These are phyloP conservation scores for Leishmania aethiopica DNA, from an alignment of 208 protist genomes.

Conservation along the genomic window DNA sequence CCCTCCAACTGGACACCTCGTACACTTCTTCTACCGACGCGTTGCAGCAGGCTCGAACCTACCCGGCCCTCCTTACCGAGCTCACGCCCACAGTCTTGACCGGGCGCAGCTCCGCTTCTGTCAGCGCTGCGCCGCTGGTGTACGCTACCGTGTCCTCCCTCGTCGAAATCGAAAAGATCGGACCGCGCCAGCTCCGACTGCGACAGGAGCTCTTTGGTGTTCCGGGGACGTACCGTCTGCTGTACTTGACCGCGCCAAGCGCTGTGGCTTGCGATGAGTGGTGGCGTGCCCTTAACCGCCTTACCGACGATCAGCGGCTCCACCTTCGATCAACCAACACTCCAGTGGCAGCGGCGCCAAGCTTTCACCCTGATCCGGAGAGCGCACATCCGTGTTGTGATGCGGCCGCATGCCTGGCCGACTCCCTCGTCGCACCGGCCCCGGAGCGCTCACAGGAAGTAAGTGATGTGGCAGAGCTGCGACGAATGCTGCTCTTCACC, in stretches of 20 bases:
- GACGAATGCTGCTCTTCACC: constrained; percentile 1
- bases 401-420: neutral
- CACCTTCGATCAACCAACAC: neutral
- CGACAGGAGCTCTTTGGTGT: constrained; percentile 18
- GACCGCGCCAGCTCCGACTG: constrained; percentile 22
- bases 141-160: constrained; percentile 31
- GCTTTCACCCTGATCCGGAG: neutral
- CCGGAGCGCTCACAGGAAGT: neutral
- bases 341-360: neutral
- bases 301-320: constrained; percentile 1
- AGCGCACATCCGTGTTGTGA: neutral
- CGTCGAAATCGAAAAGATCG: constrained; percentile 25
- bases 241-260: constrained; percentile 16
- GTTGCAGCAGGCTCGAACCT: constrained; percentile 13
- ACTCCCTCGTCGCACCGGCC: neutral
- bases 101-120: constrained; percentile 14
- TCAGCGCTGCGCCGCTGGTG: constrained; percentile 4
- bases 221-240: constrained; percentile 9
- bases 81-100: constrained; percentile 31
- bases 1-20: neutral
- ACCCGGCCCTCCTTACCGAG: constrained; percentile 24
- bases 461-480: neutral
- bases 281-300: constrained; percentile 27
- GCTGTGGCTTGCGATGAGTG: constrained; percentile 26
- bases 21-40: neutral